Evolutionary conservation across 345 rosid genomes (phyloP).

Genomic region (Eutrema japonicum): DNA sequence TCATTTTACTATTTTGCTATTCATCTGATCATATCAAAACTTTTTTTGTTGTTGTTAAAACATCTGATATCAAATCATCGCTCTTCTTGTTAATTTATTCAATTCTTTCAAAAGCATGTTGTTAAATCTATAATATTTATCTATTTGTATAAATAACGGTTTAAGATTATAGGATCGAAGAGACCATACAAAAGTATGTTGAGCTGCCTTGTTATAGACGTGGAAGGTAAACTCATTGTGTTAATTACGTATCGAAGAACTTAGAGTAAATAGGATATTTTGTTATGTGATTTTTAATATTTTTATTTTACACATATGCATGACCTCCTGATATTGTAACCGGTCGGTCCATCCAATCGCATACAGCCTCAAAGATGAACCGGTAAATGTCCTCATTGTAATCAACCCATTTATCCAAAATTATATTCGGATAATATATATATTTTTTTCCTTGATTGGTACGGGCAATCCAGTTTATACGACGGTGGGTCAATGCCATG

Average conservation of each 20-base stretch:
- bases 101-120: neutral
- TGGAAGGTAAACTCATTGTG: constrained; percentile 1
- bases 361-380: constrained; percentile 20
- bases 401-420: neutral
- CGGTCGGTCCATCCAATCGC: constrained; percentile 5
- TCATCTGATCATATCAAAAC: neutral
- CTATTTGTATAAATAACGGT: neutral
- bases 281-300: neutral
- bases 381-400: constrained; percentile 16
- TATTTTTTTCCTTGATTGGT: neutral
- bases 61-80: neutral
- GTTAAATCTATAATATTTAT: neutral
- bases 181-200: constrained; percentile 16
- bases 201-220: constrained; percentile 5
- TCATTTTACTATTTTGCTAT: no score
- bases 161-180: constrained; percentile 23
- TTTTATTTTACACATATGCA: neutral
- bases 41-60: neutral
- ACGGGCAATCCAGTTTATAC: constrained; percentile 18
- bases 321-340: neutral
- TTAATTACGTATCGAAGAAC: neutral
- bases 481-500: neutral
- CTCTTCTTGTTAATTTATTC: neutral
- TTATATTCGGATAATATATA: neutral
- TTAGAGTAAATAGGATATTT: neutral